phyloP scores from a whole-genome alignment of 805 yeast species.

The Yamadazyma laniorum region DNA sequence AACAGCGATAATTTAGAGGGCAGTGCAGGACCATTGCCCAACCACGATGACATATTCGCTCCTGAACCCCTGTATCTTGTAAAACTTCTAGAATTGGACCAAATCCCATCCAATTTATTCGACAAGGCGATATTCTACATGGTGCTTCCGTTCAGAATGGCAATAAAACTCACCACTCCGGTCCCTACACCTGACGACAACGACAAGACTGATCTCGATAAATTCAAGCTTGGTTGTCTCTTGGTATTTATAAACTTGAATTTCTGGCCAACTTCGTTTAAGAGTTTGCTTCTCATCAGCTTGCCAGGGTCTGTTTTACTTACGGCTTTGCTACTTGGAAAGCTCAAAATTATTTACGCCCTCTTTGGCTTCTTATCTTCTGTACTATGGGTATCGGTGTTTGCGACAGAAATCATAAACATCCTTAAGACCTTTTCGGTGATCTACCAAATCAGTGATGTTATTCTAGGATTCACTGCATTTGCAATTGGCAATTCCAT shows the following conservation, averaged over 20 bases:
- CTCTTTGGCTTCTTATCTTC: constrained; percentile 64
- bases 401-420: constrained; percentile 70
- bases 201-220: constrained; percentile 3
- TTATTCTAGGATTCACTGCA: constrained; percentile 79
- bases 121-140: constrained; percentile 3
- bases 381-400: constrained; percentile 63
- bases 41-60: background rate
- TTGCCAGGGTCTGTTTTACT: constrained; percentile 6
- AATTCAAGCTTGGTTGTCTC: background rate
- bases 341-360: constrained; percentile 24
- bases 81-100: constrained; percentile 1
- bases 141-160: constrained; percentile 5
- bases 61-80: background rate
- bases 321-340: background rate
- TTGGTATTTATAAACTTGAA: constrained; percentile 4
- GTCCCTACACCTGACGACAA: constrained; percentile 1
- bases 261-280: constrained; percentile 1
- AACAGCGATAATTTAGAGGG: background rate
- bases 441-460: constrained; percentile 63
- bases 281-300: constrained; percentile 2
- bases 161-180: constrained; percentile 9
- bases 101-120: background rate
- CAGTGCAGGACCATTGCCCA: background rate
- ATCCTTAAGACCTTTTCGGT: constrained; percentile 61
- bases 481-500: constrained; percentile 91